Evolutionary conservation across 768 basidiomycete genomes (phyloP), one percentile per base, ranked within the genome.

Genomic region (Pulveroboletus sp.): DNA sequence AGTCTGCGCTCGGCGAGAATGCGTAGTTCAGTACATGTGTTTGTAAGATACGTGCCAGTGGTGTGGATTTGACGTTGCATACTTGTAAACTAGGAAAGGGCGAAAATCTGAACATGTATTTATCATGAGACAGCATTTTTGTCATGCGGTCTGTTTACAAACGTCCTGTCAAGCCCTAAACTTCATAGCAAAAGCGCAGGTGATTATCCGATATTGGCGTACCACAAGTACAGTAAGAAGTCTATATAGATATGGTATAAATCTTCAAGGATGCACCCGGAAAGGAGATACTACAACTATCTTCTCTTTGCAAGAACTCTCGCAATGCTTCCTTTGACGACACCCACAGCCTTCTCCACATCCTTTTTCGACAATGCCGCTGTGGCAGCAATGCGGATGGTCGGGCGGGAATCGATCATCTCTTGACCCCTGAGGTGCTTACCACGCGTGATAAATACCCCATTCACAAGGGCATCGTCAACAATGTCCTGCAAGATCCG

Each of bases 401-500:
- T 90, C 32, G 97, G 93, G 39, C 84, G 75, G 14, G 82, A 77
- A 65, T 97, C 92, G 14, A 80, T 72, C 53, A 81, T 71, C 75
- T 99, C 95, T 69, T 97, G 94, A 6, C 85, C 83, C 42, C 79
- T 79, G 56, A 97, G 65, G 48, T 91, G 70, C 73, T 89, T 89
- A 35, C 92, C 85, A 20, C 90, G 79, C 3, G 92, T 94, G 50
- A 97, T 71, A 58, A 97, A 73, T 38, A 99, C 86, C 10, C 91
- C 93, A 55, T 90, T 88, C 6, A 73, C 72, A 35, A 92, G 71
- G 1, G 80, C 77, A 61, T 97, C 90, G 51, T 97, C 95, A 13
- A 97, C 93, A 12, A 98, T 82, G 44, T 95, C 92, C 69, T 98
- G 94, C 56, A 99, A 64, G 21, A 92, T 48, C 34, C 74, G 71